Base-by-base conservation (phyloP, 2,329 filamentous ascomycete species). In the Penicillium sp. region DNA sequence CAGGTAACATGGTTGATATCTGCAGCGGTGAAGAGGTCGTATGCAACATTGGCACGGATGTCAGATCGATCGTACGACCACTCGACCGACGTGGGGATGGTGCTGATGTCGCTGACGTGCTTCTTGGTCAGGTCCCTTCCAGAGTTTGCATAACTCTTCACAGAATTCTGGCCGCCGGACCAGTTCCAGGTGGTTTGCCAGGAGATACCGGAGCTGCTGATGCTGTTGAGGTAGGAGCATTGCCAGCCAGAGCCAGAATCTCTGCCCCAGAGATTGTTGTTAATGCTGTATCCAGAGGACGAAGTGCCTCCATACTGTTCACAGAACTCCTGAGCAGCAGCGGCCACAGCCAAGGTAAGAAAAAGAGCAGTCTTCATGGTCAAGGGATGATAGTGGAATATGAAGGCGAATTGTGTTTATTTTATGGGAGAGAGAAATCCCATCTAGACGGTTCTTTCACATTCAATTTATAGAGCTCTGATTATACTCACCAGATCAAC, bases 11-110 rank as follows among this genome's bases (percentile, higher is more conserved):
- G 76, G 50, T 69, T 66, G 48, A 63, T 64, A 60, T 70, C 64
- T 3, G 81, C 76, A 2, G 74, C 67, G 2, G 85, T 86, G 73
- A 88, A 88, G 29, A 88, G 73, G 70, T 88, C 85, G 67, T 86
- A 88, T 7, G 85, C 79, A 5, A 88, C 86, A 67, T 88, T 81
- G 46, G 84, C 83, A 45, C 83, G 73, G 50, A 86, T 73, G 48
- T 77, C 66, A 52, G 70, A 75, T 58, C 81, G 82, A 47, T 76
- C 78, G 71, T 87, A 86, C n/a, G 71, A 69, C 79, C 79, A 83
- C 29, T 70, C 67, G 72, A 76, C 82, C 7, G 73, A 74, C 3
- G 80, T 76, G 4, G 75, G 69, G 17, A 84, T 73, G 13, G 75
- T 77, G n/a, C 66, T 64, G 67, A 82, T 69, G 1, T 63, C 45